Base-by-base conservation (phyloP, 192 early-diverging fungal species). In the Podila horticola region DNA sequence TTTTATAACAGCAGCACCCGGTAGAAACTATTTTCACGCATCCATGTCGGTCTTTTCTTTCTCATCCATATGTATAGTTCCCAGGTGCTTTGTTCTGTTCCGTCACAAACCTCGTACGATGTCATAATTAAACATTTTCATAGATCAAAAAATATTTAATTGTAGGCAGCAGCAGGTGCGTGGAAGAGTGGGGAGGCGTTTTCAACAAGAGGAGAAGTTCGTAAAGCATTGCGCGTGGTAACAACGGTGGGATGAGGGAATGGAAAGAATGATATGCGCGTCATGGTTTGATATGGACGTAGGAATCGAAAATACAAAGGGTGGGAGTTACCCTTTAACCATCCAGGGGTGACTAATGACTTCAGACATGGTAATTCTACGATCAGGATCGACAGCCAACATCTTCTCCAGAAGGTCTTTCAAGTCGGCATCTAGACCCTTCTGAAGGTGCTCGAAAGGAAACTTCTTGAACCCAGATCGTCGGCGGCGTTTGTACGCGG, bases 331-430 rank as follows among this genome's bases (percentile, higher is more conserved):
- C 20, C 52, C 52, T 55, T 58, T 69, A n/a, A 70, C 30, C 30
- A 76, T 70, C 74, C 74, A 76, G 3, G 62, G 67, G 49, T 76
- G 74, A 49, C 49, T 76, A 19, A 76, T 52, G 15, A 76, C 74
- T 57, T 76, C 62, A 20, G 52, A 65, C 74, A 76, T 76, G 9
- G 74, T 66, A 5, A 76, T 62, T 6, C 74, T 67, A 15, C 68
- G 28, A n/a, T 67, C 48, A 20, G 74, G 74, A 41, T 76, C 68
- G 17, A 76, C 74, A 7, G 74, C 74, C 62, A 76, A 62, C 74
- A 76, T 76, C 31, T 66, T 64, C 58, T 76, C 64, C 48, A 76
- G 33, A 26, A 76, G 64, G 36, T 76, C 74, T 31, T 66, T 70
- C 34, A 76, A 63, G 24, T 76, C 74, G 24, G 38, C 36, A 8